Evolutionary conservation across 23 red algal genomes (phyloP), one percentile per base, ranked within the genome.

Genomic region (Gracilaria domingensis): DNA sequence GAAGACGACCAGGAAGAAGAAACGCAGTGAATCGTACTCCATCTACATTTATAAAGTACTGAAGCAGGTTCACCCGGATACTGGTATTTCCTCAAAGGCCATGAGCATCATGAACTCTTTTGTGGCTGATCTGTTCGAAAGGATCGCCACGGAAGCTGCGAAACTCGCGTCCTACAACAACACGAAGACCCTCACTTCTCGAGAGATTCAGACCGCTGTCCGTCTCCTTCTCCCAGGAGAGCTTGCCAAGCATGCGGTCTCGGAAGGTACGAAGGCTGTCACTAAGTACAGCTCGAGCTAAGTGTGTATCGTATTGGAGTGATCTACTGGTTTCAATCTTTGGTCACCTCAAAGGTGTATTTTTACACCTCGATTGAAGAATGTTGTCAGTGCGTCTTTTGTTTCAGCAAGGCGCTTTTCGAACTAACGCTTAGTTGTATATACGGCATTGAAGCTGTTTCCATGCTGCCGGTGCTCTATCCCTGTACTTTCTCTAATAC

Each of bases 91-190:
- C 40, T 98, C 97, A 12, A 95, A 95, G 74, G 97, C 97, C 30
- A 98, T 98, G 97, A 88, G 87, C 81, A 98, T 98, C 89, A 98
- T 98, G 97, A 98, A 98, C 65, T 98, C 97, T 20, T 98, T 98
- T 75, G 97, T 98, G 8, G 93, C 86, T 59, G 97, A 98, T 73
- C 81, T 98, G 23, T 98, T 98, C 88, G 97, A 98, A 79, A 91
- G 97, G 9, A 95, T 98, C 64, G 97, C 97, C 8, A 80, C 90
- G 20, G 97, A 98, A 85, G 78, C 97, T 5, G 87, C 88, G 59
- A 98, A 98, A 90, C 79, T 98, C 39, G 55, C 94, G 12, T 81
- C 89, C 21, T 98, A 98, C 89, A 93, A 88, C 83, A 94, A 98
- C 56, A 96, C 94, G 33, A 98, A 98, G 79, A 98, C 97, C 20